phyloP scores from a whole-genome alignment of 129 eudicot genomes.

The Centella asiatica region DNA sequence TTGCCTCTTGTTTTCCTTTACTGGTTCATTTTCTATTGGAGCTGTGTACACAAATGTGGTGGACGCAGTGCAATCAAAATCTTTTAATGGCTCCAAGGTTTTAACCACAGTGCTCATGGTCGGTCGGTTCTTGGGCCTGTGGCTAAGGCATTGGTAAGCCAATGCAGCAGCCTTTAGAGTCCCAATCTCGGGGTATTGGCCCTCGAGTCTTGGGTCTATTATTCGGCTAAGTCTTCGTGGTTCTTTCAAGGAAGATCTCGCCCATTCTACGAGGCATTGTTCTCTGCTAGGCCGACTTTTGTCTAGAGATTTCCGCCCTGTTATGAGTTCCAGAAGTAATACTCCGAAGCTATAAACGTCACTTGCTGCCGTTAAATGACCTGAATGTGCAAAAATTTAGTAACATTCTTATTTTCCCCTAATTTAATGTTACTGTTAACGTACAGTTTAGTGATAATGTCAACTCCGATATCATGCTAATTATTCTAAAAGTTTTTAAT shows the following conservation, averaged over 20 bases:
- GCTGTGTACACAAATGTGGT: conserved; percentile 64
- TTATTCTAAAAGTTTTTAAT: neutral
- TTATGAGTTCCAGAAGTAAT: conserved; percentile 67
- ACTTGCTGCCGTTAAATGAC: conserved; percentile 88
- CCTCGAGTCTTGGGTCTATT: conserved; percentile 85
- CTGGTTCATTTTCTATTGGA: conserved; percentile 21
- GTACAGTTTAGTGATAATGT: neutral
- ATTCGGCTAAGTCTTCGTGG: conserved; percentile 46
- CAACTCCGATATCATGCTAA: neutral
- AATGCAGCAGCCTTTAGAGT: conserved; percentile 61
- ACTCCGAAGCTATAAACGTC: conserved; percentile 92
- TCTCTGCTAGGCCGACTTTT: conserved; percentile 69
- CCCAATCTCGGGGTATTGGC: conserved; percentile 62
- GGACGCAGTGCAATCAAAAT: conserved; percentile 27
- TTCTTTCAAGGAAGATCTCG: conserved; percentile 49
- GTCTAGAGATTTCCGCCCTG: conserved; percentile 73
- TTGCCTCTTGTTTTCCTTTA: conserved; percentile 15
- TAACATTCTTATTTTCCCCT: neutral
- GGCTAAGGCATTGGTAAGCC: conserved; percentile 80
- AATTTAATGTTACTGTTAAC: too few species aligned
- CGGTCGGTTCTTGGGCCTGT: conserved; percentile 67
- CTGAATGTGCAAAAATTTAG: conserved; percentile 19
- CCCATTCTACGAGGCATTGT: conserved; percentile 80
- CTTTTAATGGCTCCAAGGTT: conserved; percentile 47
- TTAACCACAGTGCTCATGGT: conserved; percentile 46